A percentile compares a stretch with the other conserved stretches of the same genome.
phyloP scores from a whole-genome alignment of 305 asterid species.

The Fraxinus paxiana region DNA sequence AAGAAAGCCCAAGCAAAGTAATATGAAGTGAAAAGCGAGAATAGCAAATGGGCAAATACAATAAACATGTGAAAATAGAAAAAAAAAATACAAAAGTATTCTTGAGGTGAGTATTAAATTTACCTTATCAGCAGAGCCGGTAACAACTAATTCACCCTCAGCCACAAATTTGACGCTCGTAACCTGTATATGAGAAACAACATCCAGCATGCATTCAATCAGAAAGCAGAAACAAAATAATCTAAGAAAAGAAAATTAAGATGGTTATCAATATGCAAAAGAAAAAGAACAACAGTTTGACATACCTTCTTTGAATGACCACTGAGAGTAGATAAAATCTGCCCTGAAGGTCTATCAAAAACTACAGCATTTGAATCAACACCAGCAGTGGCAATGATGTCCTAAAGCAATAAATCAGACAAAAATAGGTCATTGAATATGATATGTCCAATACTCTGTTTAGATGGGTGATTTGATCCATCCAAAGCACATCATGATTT shows the following conservation, averaged over 20 bases:
- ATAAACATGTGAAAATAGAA: neutral
- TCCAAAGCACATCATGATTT: neutral
- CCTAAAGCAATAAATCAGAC: conserved; percentile 42
- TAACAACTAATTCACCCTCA: conserved; percentile 70
- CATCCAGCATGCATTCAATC: neutral
- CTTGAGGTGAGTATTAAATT: neutral
- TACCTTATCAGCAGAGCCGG: conserved; percentile 95
- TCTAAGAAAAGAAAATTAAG: neutral
- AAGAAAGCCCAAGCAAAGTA: neutral
- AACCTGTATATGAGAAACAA: conserved; percentile 44
- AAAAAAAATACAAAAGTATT: neutral
- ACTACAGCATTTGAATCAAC: conserved; percentile 78
- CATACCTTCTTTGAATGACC: conserved; percentile 90
- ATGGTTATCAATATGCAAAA: neutral
- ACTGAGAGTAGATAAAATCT: conserved; percentile 78
- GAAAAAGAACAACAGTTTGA: too few relatives aligned
- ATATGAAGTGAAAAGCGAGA: neutral
- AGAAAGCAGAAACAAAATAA: neutral
- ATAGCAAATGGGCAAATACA: neutral
- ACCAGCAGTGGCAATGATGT: conserved; percentile 92
- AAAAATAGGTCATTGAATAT: neutral
- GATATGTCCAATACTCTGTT: conserved; percentile 1
- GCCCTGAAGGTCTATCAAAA: conserved; percentile 81
- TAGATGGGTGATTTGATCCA: neutral
- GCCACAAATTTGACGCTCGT: conserved; percentile 81